A percentile compares a stretch with the other conserved stretches of the same genome.
Conservation (phyloP, 176 grass and related monocot species). For the Eragrostis nindensis region DNA sequence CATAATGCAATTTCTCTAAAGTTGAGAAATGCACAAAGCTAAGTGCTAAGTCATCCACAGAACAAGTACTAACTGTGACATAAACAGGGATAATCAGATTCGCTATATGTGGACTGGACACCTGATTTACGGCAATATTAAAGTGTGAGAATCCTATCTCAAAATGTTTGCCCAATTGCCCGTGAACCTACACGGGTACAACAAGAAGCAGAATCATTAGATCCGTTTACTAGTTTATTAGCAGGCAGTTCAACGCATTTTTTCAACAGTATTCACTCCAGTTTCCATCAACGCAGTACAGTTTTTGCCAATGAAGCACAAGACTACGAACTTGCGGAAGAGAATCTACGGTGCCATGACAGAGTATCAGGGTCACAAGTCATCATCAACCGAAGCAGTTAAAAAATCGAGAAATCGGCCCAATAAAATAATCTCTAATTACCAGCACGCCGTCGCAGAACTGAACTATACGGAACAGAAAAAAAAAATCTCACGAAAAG, state of each 20-base stretch:
- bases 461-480: neutral
- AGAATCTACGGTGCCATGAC: neutral
- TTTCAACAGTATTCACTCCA: no score
- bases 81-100: neutral
- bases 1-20: neutral
- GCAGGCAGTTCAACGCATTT: neutral
- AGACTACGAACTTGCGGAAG: neutral
- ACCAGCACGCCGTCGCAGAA: neutral
- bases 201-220: slow-evolving; percentile 1
- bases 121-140: neutral
- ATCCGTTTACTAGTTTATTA: neutral
- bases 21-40: neutral
- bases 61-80: neutral
- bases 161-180: neutral
- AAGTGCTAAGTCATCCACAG: neutral
- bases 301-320: neutral
- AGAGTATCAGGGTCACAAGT: neutral
- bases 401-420: neutral
- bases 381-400: neutral
- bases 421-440: neutral
- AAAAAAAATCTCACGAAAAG: neutral
- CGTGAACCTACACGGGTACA: neutral
- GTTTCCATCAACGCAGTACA: no score
- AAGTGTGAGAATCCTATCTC: neutral
- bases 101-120: neutral